phyloP scores from a whole-genome alignment of 1,139 yeast species.

The Hemisphaericaspora xylanilytica region DNA sequence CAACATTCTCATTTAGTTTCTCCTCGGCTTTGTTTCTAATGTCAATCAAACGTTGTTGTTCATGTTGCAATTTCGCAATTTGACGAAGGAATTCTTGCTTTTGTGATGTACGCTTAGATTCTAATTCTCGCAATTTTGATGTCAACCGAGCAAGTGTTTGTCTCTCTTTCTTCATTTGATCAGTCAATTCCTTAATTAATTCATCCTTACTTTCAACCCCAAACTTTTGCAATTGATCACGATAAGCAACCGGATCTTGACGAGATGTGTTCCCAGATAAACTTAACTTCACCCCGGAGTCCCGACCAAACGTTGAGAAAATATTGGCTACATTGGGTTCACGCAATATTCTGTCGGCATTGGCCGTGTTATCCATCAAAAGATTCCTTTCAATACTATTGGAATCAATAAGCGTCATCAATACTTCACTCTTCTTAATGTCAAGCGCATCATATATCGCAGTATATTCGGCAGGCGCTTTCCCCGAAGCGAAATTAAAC shows the following conservation, averaged over 20 bases:
- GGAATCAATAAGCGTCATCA: constrained; percentile 65
- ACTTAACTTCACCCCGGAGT: constrained; percentile 44
- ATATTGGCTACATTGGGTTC: constrained; percentile 45
- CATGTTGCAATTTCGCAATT: constrained; percentile 16
- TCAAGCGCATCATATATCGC: constrained; percentile 62
- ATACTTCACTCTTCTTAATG: constrained; percentile 52
- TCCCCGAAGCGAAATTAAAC: constrained; percentile 48
- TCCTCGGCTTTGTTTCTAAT: constrained; percentile 25
- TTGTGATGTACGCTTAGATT: constrained; percentile 15
- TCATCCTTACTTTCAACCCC: constrained; percentile 20
- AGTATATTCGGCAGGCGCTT: constrained; percentile 24
- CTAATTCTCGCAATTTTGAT: constrained; percentile 16
- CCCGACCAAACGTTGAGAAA: constrained; percentile 40
- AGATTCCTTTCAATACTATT: constrained; percentile 58
- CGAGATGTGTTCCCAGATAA: constrained; percentile 44
- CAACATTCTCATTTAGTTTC: constrained; percentile 35
- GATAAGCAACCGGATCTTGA: constrained; percentile 57
- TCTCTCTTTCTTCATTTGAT: constrained; percentile 15
- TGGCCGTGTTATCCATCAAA: constrained; percentile 47
- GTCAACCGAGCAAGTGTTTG: constrained; percentile 18
- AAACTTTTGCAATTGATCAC: constrained; percentile 29
- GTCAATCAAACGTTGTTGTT: constrained; percentile 18
- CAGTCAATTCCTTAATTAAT: constrained; percentile 18
- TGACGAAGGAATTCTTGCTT: constrained; percentile 16
- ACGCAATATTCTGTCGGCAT: constrained; percentile 46